These are phyloP conservation scores for Plasmodium knowlesi DNA, from an alignment of 169 alveolate genomes.

Conservation along the genomic window DNA sequence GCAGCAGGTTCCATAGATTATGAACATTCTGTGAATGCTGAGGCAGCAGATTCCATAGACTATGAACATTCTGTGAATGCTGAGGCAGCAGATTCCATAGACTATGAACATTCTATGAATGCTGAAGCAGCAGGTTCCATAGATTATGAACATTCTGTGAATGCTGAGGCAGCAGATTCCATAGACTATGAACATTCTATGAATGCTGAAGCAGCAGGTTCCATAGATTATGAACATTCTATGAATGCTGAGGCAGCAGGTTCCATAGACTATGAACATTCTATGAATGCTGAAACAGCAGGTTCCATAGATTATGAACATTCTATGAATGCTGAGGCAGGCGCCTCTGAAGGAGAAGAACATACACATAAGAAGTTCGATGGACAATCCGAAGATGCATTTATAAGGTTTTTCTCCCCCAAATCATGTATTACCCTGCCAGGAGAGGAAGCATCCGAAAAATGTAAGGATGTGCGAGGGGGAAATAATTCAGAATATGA, in stretches of 20 bases:
- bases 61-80: not conserved
- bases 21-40: not conserved
- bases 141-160: too few species aligned
- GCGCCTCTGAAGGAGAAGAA: not conserved
- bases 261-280: too few species aligned
- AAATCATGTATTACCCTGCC: not conserved
- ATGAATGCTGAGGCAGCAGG: not conserved
- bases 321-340: not conserved
- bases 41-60: not conserved
- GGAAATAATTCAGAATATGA: not conserved
- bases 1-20: not conserved
- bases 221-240: too few species aligned
- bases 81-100: not conserved
- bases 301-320: too few species aligned
- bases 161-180: not conserved
- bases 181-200: too few species aligned
- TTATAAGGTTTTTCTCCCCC: not conserved
- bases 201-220: not conserved
- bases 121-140: not conserved
- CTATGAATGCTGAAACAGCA: too few species aligned
- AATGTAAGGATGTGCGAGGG: not conserved
- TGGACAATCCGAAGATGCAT: not conserved
- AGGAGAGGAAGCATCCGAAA: not conserved
- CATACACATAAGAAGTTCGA: not conserved
- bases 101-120: too few species aligned